Evolutionary conservation across 2,329 filamentous ascomycete species (phyloP).

Genomic region (Microcyclosporella mali): DNA sequence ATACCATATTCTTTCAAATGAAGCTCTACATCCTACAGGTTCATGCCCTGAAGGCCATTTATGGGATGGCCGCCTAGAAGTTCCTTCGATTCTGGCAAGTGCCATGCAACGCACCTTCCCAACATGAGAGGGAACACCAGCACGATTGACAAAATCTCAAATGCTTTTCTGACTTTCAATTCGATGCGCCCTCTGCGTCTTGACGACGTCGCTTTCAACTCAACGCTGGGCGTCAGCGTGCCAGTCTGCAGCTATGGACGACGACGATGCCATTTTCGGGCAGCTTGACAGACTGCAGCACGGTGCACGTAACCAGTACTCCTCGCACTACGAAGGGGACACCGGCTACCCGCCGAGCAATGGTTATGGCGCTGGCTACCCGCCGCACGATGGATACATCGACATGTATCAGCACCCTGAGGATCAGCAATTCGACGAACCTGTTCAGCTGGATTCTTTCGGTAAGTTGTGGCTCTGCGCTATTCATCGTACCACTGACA

Average conservation of each 20-base stretch:
- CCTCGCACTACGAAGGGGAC: slow-evolving; percentile 3
- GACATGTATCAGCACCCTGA: not conserved
- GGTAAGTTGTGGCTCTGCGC: slow-evolving; percentile 31
- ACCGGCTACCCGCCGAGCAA: slow-evolving; percentile 9
- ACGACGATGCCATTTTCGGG: slow-evolving; percentile 18
- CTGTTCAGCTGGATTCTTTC: slow-evolving; percentile 41
- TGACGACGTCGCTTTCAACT: not conserved
- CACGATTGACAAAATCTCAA: no score
- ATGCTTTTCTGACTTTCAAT: no score
- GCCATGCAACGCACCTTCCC: no score
- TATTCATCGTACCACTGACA: slow-evolving; percentile 9
- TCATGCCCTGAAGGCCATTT: no score
- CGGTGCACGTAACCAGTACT: slow-evolving; percentile 11
- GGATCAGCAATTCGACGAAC: slow-evolving; percentile 11
- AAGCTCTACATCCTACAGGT: no score
- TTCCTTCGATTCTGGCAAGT: no score
- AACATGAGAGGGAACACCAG: no score
- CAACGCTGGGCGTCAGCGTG: not conserved
- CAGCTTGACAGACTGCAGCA: slow-evolving; percentile 24
- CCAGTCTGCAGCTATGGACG: slow-evolving; percentile 15
- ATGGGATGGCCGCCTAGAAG: no score
- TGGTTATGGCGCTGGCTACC: slow-evolving; percentile 5
- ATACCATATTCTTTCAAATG: not conserved
- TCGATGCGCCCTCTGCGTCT: not conserved
- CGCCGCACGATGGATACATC: slow-evolving; percentile 9